Base-by-base conservation (phyloP, 345 rosid species). In the Dipteronia dyeriana region DNA sequence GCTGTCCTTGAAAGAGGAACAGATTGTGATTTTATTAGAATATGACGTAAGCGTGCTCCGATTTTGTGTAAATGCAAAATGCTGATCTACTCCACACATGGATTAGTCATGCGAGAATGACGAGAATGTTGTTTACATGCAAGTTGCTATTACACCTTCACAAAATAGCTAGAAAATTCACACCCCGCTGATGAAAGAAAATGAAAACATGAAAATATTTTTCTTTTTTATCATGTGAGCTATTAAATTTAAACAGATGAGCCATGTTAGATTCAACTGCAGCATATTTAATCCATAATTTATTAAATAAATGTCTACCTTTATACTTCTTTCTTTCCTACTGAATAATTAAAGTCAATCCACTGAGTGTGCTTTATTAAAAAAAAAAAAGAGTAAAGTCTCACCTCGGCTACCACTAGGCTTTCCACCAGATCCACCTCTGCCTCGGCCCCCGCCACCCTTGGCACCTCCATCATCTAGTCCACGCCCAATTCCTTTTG, bases 371-470 rank as follows among this genome's bases (percentile, higher is more conserved):
- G 7, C 57, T 16, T 4, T 53, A 53, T 12, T 41, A 0, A 41
- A 41, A 34, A 34, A 49, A 13, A 3, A 8, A 8, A 0, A 41
- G 62, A 26, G 20, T 51, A 5, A 66, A 61, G 10, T 19, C 70
- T 77, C 71, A 91, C 97, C 97, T 87, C 90, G 85, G 84, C 47
- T 78, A 79, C 92, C 91, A 78, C 86, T 80, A 23, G 84, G 53
- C 83, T 76, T 91, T 73, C 89, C 93, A 57, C 90, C 88, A 22
- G 86, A 38, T 61, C 92, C 94, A 53, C 93, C 93, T 76, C 86
- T 86, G 71, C 94, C 97, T 39, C 97, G 86, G 70, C 95, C 89
- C 71, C 91, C 94, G 67, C 90, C 91, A 54, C 89, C 93, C 84
- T 85, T 90, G 54, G 85, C 80, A 64, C 85, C 83, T 43, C 89